Conservation (phyloP, 208 protist genomes). For the Leishmania turanica region DNA sequence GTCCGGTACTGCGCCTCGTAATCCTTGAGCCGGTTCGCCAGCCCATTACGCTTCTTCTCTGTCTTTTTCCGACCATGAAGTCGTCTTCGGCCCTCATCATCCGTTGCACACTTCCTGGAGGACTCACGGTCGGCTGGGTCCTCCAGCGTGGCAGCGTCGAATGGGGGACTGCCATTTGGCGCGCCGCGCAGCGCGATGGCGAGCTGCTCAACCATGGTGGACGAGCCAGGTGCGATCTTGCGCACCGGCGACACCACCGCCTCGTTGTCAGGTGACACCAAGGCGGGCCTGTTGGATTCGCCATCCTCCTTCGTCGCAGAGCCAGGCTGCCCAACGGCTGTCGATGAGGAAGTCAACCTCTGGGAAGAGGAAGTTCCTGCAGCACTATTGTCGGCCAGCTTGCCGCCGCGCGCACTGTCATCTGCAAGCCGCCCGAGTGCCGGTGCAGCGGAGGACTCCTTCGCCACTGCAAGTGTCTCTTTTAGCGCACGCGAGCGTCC, state of each 20-base stretch:
- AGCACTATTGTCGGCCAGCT: neutral
- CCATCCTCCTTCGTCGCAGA: neutral
- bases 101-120: neutral
- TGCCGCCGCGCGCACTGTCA: neutral
- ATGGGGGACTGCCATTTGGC: neutral
- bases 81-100: neutral
- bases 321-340: neutral
- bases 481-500: neutral
- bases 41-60: slow-evolving; percentile 17
- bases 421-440: neutral
- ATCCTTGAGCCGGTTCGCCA: slow-evolving; percentile 50
- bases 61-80: neutral
- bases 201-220: slow-evolving; percentile 8
- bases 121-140: neutral
- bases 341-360: neutral
- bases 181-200: neutral
- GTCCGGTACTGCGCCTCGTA: slow-evolving; percentile 57
- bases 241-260: neutral
- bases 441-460: neutral
- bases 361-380: neutral
- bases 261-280: neutral
- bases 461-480: neutral
- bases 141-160: neutral
- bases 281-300: neutral
- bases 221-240: neutral